phyloP scores from a whole-genome alignment of 371 early-diverging fungal species.

The Mucor circinelloides region DNA sequence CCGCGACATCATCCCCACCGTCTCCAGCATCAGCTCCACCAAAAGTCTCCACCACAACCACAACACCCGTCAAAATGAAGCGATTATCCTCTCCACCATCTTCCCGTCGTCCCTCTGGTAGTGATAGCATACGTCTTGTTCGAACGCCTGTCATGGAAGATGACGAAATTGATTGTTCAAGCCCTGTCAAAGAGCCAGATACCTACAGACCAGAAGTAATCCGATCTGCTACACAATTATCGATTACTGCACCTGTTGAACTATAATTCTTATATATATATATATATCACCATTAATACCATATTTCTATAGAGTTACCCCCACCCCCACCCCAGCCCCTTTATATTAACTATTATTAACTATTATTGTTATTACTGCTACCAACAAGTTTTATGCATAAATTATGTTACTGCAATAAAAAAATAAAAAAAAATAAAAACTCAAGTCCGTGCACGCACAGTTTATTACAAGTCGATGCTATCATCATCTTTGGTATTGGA shows the following conservation, averaged over 20 bases:
- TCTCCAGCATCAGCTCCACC: background rate
- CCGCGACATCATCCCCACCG: background rate
- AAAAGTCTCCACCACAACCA: background rate
- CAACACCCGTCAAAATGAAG: background rate
- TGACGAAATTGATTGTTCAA: constrained; percentile 35
- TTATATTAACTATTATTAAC: background rate
- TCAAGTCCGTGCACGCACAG: no score
- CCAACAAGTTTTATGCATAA: background rate
- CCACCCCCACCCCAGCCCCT: background rate
- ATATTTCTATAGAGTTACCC: background rate
- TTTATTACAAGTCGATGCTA: constrained; percentile 16
- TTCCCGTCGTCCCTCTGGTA: constrained; percentile 28
- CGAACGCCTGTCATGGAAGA: constrained; percentile 33
- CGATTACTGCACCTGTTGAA: constrained; percentile 42
- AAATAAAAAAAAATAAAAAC: no score
- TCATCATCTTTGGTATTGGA: constrained; percentile 15
- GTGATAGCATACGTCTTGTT: constrained; percentile 36
- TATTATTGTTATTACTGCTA: background rate
- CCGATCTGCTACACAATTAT: constrained; percentile 48
- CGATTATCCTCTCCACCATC: constrained; percentile 16
- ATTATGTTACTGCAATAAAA: background rate
- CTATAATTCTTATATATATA: constrained; percentile 3
- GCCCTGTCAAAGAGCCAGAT: constrained; percentile 50
- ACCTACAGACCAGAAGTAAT: constrained; percentile 46
- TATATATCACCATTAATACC: constrained; percentile 1